A percentile compares a stretch with the other conserved stretches of the same genome.
phyloP scores from a whole-genome alignment of 1,284 basidiomycete genomes.

The Ustilago shanxiensis region DNA sequence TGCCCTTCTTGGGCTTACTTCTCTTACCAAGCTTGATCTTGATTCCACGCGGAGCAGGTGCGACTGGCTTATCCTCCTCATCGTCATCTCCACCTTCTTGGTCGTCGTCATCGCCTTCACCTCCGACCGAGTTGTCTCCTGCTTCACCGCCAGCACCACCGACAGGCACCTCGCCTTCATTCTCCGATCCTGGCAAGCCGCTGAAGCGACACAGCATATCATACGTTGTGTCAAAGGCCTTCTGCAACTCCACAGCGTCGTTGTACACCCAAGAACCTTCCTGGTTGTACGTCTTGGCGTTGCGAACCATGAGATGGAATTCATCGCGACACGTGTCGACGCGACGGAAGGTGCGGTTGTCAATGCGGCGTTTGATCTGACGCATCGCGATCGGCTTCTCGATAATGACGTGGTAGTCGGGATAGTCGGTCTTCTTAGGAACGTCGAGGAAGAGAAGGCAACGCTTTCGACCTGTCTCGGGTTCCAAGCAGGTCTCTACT shows the following conservation, averaged over 20 bases:
- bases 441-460: constrained; percentile 70
- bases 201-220: constrained; percentile 52
- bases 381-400: constrained; percentile 85
- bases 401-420: constrained; percentile 81
- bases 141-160: constrained; percentile 7
- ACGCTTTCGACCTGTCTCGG: constrained; percentile 73
- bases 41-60: constrained; percentile 36
- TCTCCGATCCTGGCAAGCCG: constrained; percentile 56
- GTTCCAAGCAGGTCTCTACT: constrained; percentile 80
- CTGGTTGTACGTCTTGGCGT: constrained; percentile 77
- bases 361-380: constrained; percentile 85
- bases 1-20: constrained; percentile 25
- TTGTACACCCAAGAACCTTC: constrained; percentile 90
- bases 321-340: constrained; percentile 82
- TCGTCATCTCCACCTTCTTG: constrained; percentile 28
- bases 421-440: constrained; percentile 78
- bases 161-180: constrained; percentile 38
- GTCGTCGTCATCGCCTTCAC: constrained; percentile 21
- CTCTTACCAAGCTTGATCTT: constrained; percentile 54
- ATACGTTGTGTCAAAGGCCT: constrained; percentile 64
- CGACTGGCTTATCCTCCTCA: constrained; percentile 38
- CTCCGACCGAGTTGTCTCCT: constrained; percentile 18
- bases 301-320: constrained; percentile 89
- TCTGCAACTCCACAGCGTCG: constrained; percentile 76
- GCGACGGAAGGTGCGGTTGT: constrained; percentile 80